Base-by-base conservation (phyloP, 768 basidiomycete species). In the Ramaria sp. region DNA sequence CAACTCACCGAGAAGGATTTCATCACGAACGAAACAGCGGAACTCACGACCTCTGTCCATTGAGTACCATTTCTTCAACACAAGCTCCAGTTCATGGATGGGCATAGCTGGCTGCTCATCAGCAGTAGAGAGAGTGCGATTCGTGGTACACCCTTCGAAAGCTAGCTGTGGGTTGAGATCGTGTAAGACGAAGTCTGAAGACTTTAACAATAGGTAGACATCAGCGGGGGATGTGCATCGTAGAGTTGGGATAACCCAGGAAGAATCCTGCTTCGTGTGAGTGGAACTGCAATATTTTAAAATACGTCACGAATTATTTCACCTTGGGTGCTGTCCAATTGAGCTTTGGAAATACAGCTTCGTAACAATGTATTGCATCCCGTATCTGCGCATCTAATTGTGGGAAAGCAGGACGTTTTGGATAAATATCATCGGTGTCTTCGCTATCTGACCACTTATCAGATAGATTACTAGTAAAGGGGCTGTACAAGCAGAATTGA, bases 311-410 rank as follows among this genome's bases (percentile, higher is more conserved):
- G 28, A 18, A 62, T 56, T 20, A 37, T 61, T 73, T 55, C 56
- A 87, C 93, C 71, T 84, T 86, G 13, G 94, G 94, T n/a, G 89
- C 84, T 5, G 92, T 89, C 70, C 94, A 96, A 63, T 96, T 97
- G 53, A 98, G 80, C 69, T 98, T 98, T 0, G 94, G 93, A 65
- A 98, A 98, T 27, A 95, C 84, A 5, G 84, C 85, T 2, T 81
- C 86, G 65, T 88, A 93, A 54, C 76, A 67, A 43, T 69, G 61
- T n/a, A 96, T 72, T 32, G 74, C 77, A 13, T 70, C 65, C 48
- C 88, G 70, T 57, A 97, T 94, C 55, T 71, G 71, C 13, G 70
- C 68, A 61, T 93, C 90, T n/a, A 96, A 70, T 44, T 82, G 82
- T 0, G 93, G 91, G 63, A 98, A 94, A 3, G 83, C 71, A 61